Evolutionary conservation across 1,139 yeast genomes (phyloP).

Genomic region (Hyphopichia fennica): DNA sequence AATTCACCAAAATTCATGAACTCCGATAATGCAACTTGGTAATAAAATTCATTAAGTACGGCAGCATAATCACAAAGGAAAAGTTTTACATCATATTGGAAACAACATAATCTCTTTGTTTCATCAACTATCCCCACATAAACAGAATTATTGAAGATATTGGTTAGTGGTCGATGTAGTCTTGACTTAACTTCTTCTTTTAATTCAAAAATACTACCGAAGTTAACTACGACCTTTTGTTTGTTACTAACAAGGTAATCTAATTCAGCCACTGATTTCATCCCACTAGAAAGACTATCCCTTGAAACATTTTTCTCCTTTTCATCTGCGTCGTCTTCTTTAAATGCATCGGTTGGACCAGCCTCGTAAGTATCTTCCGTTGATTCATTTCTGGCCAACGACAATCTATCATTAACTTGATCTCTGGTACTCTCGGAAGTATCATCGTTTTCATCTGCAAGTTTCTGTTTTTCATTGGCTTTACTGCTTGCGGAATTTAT

Average conservation of each 20-base stretch:
- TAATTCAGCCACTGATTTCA: background rate
- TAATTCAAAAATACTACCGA: slow-evolving; percentile 61
- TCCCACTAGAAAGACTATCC: too few relatives aligned
- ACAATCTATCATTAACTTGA: too few relatives aligned
- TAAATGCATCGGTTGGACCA: background rate
- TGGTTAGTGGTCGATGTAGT: slow-evolving; percentile 58
- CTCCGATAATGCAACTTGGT: slow-evolving; percentile 75
- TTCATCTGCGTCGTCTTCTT: background rate
- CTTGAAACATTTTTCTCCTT: background rate
- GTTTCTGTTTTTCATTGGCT: too few relatives aligned
- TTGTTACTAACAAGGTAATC: slow-evolving; percentile 7
- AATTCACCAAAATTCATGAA: slow-evolving; percentile 81
- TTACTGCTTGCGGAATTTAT: too few relatives aligned
- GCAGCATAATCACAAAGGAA: slow-evolving; percentile 81
- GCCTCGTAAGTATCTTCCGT: background rate
- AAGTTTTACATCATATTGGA: slow-evolving; percentile 79
- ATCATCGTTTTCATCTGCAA: too few relatives aligned
- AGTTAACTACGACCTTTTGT: slow-evolving; percentile 35
- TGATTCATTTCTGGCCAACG: too few relatives aligned
- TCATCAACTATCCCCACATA: slow-evolving; percentile 85
- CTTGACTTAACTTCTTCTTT: slow-evolving; percentile 48
- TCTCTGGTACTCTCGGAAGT: too few relatives aligned
- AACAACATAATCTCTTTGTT: slow-evolving; percentile 65
- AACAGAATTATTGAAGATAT: slow-evolving; percentile 65
- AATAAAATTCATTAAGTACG: slow-evolving; percentile 66